phyloP scores from a whole-genome alignment of 495 filamentous ascomycete genomes.

The Penicillium paxilli region DNA sequence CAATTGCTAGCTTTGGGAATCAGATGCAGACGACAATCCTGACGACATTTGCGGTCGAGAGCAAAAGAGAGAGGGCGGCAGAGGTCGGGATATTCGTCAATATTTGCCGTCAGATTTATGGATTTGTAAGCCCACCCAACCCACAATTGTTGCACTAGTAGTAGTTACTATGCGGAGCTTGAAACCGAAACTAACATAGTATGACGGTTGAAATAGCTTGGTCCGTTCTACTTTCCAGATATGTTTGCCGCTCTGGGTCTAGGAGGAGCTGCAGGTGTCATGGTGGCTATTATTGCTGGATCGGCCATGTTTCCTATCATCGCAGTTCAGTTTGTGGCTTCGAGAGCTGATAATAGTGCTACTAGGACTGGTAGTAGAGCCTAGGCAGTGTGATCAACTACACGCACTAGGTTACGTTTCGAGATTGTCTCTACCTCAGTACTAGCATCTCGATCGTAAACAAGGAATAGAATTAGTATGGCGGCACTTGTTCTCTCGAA shows the following conservation, averaged over 20 bases:
- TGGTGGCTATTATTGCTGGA: conserved; percentile 29
- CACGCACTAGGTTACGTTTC: too few species aligned
- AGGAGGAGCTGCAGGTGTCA: conserved; percentile 29
- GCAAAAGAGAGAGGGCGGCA: conserved; percentile 23
- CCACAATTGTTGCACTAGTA: too few species aligned
- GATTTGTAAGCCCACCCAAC: conserved; percentile 33
- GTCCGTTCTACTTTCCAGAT: conserved; percentile 33
- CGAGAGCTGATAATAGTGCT: not conserved
- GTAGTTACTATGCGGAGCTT: not conserved
- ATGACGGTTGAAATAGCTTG: conserved; percentile 22
- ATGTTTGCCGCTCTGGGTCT: conserved; percentile 33
- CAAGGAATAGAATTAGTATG: too few species aligned
- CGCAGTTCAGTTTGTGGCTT: conserved; percentile 22
- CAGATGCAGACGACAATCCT: conserved; percentile 36
- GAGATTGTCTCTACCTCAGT: too few species aligned
- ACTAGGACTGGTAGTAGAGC: too few species aligned
- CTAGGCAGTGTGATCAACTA: too few species aligned
- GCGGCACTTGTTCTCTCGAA: too few species aligned
- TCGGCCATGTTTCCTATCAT: conserved; percentile 25
- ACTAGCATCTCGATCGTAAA: too few species aligned
- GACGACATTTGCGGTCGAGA: conserved; percentile 32
- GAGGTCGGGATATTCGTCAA: conserved; percentile 36
- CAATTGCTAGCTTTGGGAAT: conserved; percentile 35
- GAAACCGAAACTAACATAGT: not conserved
- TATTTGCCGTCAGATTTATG: conserved; percentile 32